phyloP scores from a whole-genome alignment of 1,284 basidiomycete species.

The Kalmanozyma brasiliensis region DNA sequence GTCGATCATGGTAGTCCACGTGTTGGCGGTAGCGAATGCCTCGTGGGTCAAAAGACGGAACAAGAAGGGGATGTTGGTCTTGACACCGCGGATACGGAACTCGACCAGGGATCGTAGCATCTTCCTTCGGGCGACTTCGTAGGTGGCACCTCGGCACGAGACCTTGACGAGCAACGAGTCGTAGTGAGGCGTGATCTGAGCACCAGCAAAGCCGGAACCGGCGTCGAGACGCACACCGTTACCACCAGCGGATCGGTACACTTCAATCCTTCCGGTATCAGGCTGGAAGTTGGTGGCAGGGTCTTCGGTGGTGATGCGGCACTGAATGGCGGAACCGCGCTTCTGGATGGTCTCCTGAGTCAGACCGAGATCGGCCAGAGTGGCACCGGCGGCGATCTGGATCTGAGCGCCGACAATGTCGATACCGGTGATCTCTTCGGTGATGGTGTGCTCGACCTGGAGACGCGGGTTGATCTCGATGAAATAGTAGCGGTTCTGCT shows the following conservation, averaged over 20 bases:
- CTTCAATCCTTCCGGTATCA: slow-evolving; percentile 98
- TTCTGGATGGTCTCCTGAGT: slow-evolving; percentile 96
- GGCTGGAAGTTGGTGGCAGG: slow-evolving; percentile 91
- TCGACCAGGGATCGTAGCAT: slow-evolving; percentile 98
- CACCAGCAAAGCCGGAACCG: slow-evolving; percentile 96
- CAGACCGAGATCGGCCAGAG: slow-evolving; percentile 91
- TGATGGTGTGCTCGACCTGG: slow-evolving; percentile 95
- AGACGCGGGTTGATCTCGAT: slow-evolving; percentile 99
- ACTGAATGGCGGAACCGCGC: slow-evolving; percentile 97
- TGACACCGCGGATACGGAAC: slow-evolving; percentile 99
- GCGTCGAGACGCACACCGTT: slow-evolving; percentile 98
- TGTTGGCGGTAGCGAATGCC: slow-evolving; percentile 92
- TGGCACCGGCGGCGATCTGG: slow-evolving; percentile 94
- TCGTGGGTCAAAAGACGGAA: slow-evolving; percentile 98
- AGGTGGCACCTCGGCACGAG: slow-evolving; percentile 94
- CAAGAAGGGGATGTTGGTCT: slow-evolving; percentile 96
- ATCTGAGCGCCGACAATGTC: slow-evolving; percentile 97
- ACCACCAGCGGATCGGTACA: slow-evolving; percentile 97
- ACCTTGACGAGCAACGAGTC: slow-evolving; percentile 98
- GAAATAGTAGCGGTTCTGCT: slow-evolving; percentile 95
- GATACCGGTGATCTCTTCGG: slow-evolving; percentile 98
- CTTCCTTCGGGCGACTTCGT: slow-evolving; percentile 97
- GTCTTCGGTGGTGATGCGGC: slow-evolving; percentile 99
- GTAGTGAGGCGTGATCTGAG: slow-evolving; percentile 99
- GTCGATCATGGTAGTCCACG: slow-evolving; percentile 90